Evolutionary conservation across 164 flowering plant genomes (phyloP).

Genomic region (Euptelea pleiosperma): DNA sequence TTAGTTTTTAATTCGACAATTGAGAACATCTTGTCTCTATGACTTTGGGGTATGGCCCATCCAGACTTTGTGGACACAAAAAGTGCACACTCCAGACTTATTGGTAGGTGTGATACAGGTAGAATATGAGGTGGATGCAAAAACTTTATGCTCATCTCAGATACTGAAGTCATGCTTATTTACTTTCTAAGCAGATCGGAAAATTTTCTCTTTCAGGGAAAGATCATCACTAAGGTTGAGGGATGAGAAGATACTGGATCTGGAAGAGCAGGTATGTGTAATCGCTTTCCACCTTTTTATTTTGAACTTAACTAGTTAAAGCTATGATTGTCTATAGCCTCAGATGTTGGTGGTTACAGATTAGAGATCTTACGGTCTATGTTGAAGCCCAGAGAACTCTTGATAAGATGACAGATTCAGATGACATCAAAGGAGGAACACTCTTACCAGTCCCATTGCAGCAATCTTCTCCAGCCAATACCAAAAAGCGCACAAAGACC

Average conservation of each 20-base stretch:
- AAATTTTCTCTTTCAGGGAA: constrained; percentile 35
- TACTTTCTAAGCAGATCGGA: neutral
- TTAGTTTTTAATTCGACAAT: too few relatives aligned
- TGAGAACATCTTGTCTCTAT: neutral
- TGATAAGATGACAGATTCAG: constrained; percentile 45
- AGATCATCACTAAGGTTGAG: constrained; percentile 27
- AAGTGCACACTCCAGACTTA: neutral
- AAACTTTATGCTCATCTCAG: neutral
- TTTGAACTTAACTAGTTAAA: neutral
- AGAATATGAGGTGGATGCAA: too few relatives aligned
- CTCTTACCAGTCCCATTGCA: constrained; percentile 55
- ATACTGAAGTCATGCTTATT: neutral
- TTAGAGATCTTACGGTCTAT: constrained; percentile 72
- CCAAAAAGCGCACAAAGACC: constrained; percentile 41
- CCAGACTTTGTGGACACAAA: neutral
- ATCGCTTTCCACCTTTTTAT: neutral
- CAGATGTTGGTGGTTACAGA: constrained; percentile 35
- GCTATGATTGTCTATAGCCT: neutral
- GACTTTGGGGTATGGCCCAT: neutral
- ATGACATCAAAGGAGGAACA: constrained; percentile 67
- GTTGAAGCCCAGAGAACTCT: constrained; percentile 74
- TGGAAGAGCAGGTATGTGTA: constrained; percentile 76
- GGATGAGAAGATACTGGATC: constrained; percentile 63
- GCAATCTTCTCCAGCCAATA: constrained; percentile 37
- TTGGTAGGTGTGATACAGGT: neutral